Evolutionary conservation across 2,329 filamentous ascomycete species (phyloP), one percentile per base, ranked within the genome.

Genomic region (Achaetomium macrosporum): DNA sequence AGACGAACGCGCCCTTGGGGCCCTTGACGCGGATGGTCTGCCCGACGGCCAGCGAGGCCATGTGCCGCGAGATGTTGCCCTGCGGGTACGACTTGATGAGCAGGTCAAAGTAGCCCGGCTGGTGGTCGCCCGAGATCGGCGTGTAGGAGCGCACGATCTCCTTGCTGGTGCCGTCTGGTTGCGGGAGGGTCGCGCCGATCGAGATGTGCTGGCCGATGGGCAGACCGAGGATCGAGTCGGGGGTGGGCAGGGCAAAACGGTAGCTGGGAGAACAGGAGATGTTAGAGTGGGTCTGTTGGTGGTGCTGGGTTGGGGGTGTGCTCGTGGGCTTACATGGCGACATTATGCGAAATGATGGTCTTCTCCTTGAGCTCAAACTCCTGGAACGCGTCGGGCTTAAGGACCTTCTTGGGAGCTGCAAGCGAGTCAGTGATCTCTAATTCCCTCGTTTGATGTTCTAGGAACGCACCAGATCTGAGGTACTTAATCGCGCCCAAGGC

Each of bases 201-300:
- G 92, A 96, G 73, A 99, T 96, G 78, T 99, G 93, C 76, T 99
- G 93, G 68, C 93, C 93, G 75, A 97, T 97, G 61, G 93, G 92
- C 41, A 97, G 87, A 66, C 93, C 93, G 65, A 97, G 88, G 69
- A 96, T 90, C 62, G 88, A 82, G 64, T 77, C 85, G 39, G 84
- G 75, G 47, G 78, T 78, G 53, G 91, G 91, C 39, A 99, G 88
- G 60, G 81, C 79, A 76, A 97, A 96, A 66, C 93, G 90, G 79
- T 97, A 99, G 76, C 86, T 50, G 41, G n/a, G 37, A 49, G 61
- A 57, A 29, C 47, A 10, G 33, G n/a, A n/a, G n/a, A n/a, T n/a
- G n/a, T n/a, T n/a, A n/a, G n/a, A n/a, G n/a, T n/a, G n/a, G n/a
- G n/a, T n/a, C n/a, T n/a, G n/a, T n/a, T n/a, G n/a, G n/a, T n/a